A percentile compares a stretch with the other conserved stretches of the same genome.
Evolutionary conservation across 2,329 filamentous ascomycete genomes (phyloP).

Genomic region (Fusarium keratoplasticum): DNA sequence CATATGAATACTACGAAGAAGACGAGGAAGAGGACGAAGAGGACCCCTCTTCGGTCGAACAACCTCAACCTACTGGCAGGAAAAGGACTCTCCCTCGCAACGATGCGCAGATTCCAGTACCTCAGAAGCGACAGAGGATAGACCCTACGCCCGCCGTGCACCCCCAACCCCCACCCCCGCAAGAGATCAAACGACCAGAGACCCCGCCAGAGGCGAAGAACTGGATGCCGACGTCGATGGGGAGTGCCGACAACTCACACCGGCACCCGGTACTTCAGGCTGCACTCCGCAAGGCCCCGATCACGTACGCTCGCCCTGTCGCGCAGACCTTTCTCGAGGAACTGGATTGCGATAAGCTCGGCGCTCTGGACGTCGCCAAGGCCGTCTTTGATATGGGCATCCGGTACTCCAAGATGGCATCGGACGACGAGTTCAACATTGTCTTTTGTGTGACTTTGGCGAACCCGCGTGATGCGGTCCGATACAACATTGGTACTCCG

Average conservation of each 20-base stretch:
- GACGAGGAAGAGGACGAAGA: conserved; percentile 19
- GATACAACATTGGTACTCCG: conserved; percentile 10
- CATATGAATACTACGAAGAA: conserved; percentile 31
- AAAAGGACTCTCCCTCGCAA: conserved; percentile 28
- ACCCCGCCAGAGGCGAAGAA: conserved; percentile 7
- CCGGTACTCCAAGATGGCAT: conserved; percentile 26
- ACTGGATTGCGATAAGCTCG: conserved; percentile 12
- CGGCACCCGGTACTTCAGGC: conserved; percentile 13
- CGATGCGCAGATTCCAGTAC: conserved; percentile 16
- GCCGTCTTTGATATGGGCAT: conserved; percentile 34
- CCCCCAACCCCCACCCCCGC: background rate
- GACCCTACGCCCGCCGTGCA: background rate
- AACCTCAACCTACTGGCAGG: conserved; percentile 4
- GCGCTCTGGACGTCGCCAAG: conserved; percentile 16
- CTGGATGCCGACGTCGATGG: conserved; percentile 2
- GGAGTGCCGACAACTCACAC: conserved; percentile 12
- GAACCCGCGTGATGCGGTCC: background rate
- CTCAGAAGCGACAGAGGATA: conserved; percentile 28
- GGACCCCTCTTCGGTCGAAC: background rate
- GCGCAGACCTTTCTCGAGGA: conserved; percentile 27
- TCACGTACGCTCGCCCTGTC: conserved; percentile 2
- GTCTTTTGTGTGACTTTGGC: conserved; percentile 20
- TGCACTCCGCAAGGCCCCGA: background rate
- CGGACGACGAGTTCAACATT: conserved; percentile 28
- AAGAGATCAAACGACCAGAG: background rate